Conservation (phyloP, 768 basidiomycete genomes). For the Pisolithus sp. region DNA sequence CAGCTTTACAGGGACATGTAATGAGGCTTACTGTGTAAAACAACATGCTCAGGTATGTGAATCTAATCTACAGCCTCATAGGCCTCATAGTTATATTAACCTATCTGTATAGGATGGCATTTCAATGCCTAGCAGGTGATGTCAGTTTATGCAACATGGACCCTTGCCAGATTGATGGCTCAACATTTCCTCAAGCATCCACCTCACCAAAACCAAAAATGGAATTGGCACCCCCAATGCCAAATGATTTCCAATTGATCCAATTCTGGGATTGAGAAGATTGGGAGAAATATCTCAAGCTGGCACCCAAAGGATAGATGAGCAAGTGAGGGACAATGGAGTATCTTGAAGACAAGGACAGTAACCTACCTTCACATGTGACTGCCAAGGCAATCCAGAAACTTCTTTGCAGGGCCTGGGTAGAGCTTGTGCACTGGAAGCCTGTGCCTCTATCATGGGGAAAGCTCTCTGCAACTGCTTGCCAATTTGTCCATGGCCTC, state of each 20-base stretch:
- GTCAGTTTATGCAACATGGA: too few species aligned
- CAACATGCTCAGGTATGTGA: too few species aligned
- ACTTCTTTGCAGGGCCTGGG: not conserved
- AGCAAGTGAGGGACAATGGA: not conserved
- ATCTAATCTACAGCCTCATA: too few species aligned
- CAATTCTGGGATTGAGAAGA: not conserved
- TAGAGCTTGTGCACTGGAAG: not conserved
- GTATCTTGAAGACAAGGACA: not conserved
- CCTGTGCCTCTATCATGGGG: not conserved
- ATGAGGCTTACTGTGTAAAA: too few species aligned
- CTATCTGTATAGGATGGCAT: too few species aligned
- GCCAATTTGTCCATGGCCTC: not conserved
- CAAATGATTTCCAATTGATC: not conserved
- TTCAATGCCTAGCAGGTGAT: too few species aligned
- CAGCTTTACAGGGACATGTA: too few species aligned
- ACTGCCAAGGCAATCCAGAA: not conserved
- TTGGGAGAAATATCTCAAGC: not conserved
- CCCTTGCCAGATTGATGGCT: too few species aligned
- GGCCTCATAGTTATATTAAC: too few species aligned
- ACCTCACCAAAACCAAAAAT: too few species aligned
- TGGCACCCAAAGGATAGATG: not conserved
- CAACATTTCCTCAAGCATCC: too few species aligned
- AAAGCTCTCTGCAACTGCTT: not conserved
- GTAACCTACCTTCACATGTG: not conserved
- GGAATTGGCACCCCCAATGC: not conserved